Conservation (phyloP, 257 asterid species). For the Salvia splendens region DNA sequence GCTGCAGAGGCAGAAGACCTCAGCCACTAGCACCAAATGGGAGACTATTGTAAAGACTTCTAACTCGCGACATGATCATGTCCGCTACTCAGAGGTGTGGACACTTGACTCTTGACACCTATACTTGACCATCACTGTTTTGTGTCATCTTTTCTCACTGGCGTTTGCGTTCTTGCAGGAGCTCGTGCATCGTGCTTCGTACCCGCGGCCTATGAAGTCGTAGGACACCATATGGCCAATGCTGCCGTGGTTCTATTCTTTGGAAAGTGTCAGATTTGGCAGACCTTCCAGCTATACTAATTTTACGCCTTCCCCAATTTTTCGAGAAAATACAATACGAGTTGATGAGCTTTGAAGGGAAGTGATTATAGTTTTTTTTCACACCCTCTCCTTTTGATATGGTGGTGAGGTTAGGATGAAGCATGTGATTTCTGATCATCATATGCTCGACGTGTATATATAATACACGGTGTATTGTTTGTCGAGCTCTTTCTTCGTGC, state of each 20-base stretch:
- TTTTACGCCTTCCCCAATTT: slow-evolving; percentile 28
- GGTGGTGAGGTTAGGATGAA: slow-evolving; percentile 28
- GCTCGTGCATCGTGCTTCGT: slow-evolving; percentile 52
- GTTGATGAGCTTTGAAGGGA: slow-evolving; percentile 33
- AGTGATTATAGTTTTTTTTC: neutral
- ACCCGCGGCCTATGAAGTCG: slow-evolving; percentile 41
- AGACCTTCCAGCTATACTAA: slow-evolving; percentile 34
- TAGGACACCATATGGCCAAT: slow-evolving; percentile 23
- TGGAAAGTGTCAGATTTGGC: slow-evolving; percentile 28
- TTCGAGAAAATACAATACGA: slow-evolving; percentile 32
- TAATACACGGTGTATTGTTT: neutral
- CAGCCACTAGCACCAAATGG: slow-evolving; percentile 59
- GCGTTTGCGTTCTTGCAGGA: slow-evolving; percentile 46
- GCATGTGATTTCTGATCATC: slow-evolving; percentile 18
- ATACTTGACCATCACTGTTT: slow-evolving; percentile 3
- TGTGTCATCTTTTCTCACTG: neutral
- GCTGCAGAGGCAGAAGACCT: slow-evolving; percentile 42
- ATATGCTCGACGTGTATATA: neutral
- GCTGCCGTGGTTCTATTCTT: neutral
- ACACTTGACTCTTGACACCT: neutral
- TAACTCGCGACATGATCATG: slow-evolving; percentile 48
- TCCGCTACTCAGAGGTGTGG: slow-evolving; percentile 67
- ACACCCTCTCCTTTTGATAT: neutral
- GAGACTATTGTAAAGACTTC: slow-evolving; percentile 83
- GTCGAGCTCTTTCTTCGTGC: slow-evolving; percentile 11